Conservation (phyloP, 164 flowering plant genomes). For the Malania oleifera region DNA sequence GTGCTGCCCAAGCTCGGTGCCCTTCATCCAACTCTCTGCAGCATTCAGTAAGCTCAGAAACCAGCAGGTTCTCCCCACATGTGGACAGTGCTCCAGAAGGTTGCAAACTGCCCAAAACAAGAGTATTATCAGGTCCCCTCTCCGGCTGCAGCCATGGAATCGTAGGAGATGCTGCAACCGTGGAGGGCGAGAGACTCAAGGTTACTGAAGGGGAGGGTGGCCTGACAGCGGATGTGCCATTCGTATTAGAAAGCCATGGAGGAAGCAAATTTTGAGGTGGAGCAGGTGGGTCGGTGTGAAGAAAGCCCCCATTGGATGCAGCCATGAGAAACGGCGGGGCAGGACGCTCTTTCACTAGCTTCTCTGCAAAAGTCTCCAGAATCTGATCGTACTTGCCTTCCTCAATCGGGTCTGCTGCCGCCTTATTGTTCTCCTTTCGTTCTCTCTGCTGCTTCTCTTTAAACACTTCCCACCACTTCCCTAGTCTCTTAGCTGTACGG, state of each 20-base stretch:
- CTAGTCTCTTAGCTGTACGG: slow-evolving; percentile 81
- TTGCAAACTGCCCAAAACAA: slow-evolving; percentile 26
- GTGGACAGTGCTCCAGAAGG: slow-evolving; percentile 26
- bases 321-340: slow-evolving; percentile 52
- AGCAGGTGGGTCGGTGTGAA: slow-evolving; percentile 42
- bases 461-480: slow-evolving; percentile 98
- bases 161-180: slow-evolving; percentile 31
- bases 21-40: slow-evolving; percentile 87
- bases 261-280: slow-evolving; percentile 56
- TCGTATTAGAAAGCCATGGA: slow-evolving; percentile 71
- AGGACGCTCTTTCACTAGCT: slow-evolving; percentile 60
- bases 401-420: slow-evolving; percentile 40
- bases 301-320: slow-evolving; percentile 59
- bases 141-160: slow-evolving; percentile 63
- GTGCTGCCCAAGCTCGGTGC: slow-evolving; percentile 70
- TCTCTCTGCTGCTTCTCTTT: slow-evolving; percentile 82
- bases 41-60: slow-evolving; percentile 63
- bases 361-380: slow-evolving; percentile 86
- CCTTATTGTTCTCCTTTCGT: slow-evolving; percentile 39
- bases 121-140: slow-evolving; percentile 25
- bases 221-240: slow-evolving; percentile 26
- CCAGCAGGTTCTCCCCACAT: slow-evolving; percentile 25
- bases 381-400: slow-evolving; percentile 74
- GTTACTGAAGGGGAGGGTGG: slow-evolving; percentile 81
- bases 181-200: slow-evolving; percentile 70